Evolutionary conservation across 192 early-diverging fungal species (phyloP), one percentile per base, ranked within the genome.

Genomic region (Mortierella hygrophila): DNA sequence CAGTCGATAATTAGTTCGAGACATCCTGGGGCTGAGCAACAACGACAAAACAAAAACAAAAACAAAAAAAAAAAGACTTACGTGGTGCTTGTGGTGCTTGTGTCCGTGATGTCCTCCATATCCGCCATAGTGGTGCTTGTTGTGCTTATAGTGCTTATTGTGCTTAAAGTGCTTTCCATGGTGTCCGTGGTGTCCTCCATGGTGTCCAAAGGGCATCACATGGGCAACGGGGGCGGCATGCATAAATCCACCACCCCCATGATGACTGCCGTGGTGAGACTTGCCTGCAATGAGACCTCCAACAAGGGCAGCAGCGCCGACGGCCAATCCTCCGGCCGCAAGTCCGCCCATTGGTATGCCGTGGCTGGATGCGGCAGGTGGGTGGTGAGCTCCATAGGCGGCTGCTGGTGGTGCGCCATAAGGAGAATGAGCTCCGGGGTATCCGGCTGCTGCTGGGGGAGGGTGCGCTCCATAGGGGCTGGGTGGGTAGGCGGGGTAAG

Each of bases 11-110:
- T 52, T 37, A 54, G n/a, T 52, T 9, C 55, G 10, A 57, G n/a
- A 57, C 55, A 57, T 57, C 55, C 55, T 57, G 55, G 55, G 55
- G n/a, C 55, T 57, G 55, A 23, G 26, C n/a, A 6, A 57, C 23
- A 23, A 57, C 23, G 0, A 35, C 35, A 35, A 57, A 10, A 15
- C 0, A 26, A 0, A 26, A 26, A 26, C 21, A 49, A 44, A 60
- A 52, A 44, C 38, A 32, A 21, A 49, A 46, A 23, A 55, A 10
- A 26, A 16, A 38, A 10, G 23, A 42, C 76, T 78, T 78, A 77
- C 75, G 9, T 77, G 69, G 60, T 74, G 75, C 75, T 82, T 82
- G 75, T 41, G 11, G 38, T 68, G 81, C 70, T 78, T 78, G 38
- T 74, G 79, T 32, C 65, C 65, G n/a, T 82, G 69, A 52, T 82